A percentile compares a stretch with the other conserved stretches of the same genome.
Evolutionary conservation across 805 yeast genomes (phyloP).

Genomic region (Saccharomyces kudriavzevii): DNA sequence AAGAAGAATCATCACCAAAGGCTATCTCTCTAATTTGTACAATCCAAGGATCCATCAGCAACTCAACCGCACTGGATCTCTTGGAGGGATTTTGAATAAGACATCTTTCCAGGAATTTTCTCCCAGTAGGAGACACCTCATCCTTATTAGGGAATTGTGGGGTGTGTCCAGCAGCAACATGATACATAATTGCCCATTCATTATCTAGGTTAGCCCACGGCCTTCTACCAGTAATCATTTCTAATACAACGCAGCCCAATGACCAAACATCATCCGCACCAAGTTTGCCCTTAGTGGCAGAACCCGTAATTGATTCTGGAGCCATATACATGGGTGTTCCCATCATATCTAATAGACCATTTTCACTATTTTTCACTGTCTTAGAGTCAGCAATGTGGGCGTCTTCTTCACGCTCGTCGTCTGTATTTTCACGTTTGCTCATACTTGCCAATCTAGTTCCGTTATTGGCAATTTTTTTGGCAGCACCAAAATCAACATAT

Average conservation of each 20-base stretch:
- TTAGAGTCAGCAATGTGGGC: not conserved
- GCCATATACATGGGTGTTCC: slow-evolving; percentile 99
- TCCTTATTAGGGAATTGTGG: slow-evolving; percentile 78
- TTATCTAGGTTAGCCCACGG: slow-evolving; percentile 97
- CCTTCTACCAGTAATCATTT: slow-evolving; percentile 92
- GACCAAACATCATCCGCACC: slow-evolving; percentile 83
- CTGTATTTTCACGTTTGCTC: slow-evolving; percentile 1
- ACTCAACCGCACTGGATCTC: slow-evolving; percentile 77
- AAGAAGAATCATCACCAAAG: slow-evolving; percentile 35
- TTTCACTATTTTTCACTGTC: slow-evolving; percentile 5
- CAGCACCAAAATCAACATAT: slow-evolving; percentile 96
- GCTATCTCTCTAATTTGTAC: slow-evolving; percentile 62
- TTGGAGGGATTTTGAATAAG: slow-evolving; percentile 73
- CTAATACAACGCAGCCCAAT: slow-evolving; percentile 88
- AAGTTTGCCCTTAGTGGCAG: slow-evolving; percentile 34
- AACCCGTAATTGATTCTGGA: slow-evolving; percentile 88
- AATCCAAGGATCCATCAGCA: slow-evolving; percentile 87
- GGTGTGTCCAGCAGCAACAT: slow-evolving; percentile 88
- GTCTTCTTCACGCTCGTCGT: not conserved
- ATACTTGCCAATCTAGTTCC: slow-evolving; percentile 32
- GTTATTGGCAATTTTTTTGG: slow-evolving; percentile 70
- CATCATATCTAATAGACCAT: slow-evolving; percentile 34
- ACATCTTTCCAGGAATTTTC: slow-evolving; percentile 61
- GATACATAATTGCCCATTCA: slow-evolving; percentile 98
- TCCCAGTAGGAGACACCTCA: slow-evolving; percentile 71